Conservation (phyloP, 306 rosid genomes). For the Lathyrus aphaca region DNA sequence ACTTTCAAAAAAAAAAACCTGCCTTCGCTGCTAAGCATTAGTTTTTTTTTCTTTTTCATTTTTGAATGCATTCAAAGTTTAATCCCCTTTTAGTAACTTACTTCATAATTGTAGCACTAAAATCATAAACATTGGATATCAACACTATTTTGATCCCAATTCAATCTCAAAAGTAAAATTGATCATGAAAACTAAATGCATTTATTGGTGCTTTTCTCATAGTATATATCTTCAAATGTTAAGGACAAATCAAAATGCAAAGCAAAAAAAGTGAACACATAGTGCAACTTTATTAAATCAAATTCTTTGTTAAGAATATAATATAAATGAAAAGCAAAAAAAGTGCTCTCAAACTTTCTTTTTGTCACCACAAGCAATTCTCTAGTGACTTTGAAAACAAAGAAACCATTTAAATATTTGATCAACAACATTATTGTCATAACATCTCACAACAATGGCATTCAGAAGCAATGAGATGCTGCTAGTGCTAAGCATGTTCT, state of each 20-base stretch:
- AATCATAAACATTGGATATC: constrained; percentile 35
- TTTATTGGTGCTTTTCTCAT: constrained; percentile 30
- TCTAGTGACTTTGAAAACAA: constrained; percentile 29
- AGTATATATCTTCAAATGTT: not conserved
- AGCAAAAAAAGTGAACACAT: constrained; percentile 34
- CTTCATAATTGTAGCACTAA: constrained; percentile 34
- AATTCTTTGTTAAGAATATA: constrained; percentile 42
- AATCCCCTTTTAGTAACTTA: constrained; percentile 21
- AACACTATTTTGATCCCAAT: constrained; percentile 22
- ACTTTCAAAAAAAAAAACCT: constrained; percentile 5
- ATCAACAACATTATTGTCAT: constrained; percentile 3
- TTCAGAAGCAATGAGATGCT: constrained; percentile 32
- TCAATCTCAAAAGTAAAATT: constrained; percentile 34
- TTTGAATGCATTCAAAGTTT: constrained; percentile 4
- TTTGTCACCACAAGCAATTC: constrained; percentile 37
- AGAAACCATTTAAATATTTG: constrained; percentile 23
- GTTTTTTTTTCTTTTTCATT: not conserved
- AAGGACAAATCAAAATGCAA: constrained; percentile 35
- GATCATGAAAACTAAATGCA: constrained; percentile 38
- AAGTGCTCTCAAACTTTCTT: constrained; percentile 23
- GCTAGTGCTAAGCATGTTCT: constrained; percentile 29
- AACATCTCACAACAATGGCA: constrained; percentile 43
- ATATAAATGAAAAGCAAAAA: constrained; percentile 32
- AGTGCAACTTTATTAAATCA: constrained; percentile 49
- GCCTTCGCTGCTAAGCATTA: constrained; percentile 41